Conservation (phyloP, 2,329 filamentous ascomycete species). For the Neurospora crassa region DNA sequence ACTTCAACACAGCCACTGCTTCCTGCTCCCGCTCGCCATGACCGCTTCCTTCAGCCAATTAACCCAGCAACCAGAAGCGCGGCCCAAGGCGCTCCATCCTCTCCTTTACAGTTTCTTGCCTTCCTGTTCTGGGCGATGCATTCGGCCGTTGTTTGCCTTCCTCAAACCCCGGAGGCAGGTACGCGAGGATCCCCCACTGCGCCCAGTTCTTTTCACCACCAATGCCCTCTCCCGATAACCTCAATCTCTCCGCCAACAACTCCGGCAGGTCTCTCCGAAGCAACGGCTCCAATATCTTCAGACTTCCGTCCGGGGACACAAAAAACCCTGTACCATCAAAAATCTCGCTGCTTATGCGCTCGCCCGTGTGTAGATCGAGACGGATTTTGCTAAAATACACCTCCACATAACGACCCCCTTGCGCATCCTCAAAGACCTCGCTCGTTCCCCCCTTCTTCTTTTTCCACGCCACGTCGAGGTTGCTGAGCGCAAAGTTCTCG, state of each 20-base stretch:
- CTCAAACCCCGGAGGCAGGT: not conserved
- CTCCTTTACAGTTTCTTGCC: not conserved
- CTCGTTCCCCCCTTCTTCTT: too few relatives aligned
- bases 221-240: not conserved
- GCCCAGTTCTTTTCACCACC: not conserved
- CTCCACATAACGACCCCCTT: not conserved
- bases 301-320: not conserved
- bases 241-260: too few relatives aligned
- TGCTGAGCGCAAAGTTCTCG: not conserved
- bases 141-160: not conserved
- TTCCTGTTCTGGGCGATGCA: not conserved
- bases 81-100: not conserved
- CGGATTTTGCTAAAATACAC: not conserved
- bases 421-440: not conserved
- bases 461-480: not conserved
- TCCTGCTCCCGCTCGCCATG: not conserved
- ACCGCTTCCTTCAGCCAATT: not conserved
- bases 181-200: not conserved
- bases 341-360: not conserved
- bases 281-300: accelerated
- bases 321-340: not conserved
- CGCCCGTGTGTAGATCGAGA: not conserved
- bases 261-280: not conserved
- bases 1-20: too few relatives aligned
- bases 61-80: not conserved